phyloP scores from a whole-genome alignment of 2,329 filamentous ascomycete species.

The Stagonosporopsis rhizophila region DNA sequence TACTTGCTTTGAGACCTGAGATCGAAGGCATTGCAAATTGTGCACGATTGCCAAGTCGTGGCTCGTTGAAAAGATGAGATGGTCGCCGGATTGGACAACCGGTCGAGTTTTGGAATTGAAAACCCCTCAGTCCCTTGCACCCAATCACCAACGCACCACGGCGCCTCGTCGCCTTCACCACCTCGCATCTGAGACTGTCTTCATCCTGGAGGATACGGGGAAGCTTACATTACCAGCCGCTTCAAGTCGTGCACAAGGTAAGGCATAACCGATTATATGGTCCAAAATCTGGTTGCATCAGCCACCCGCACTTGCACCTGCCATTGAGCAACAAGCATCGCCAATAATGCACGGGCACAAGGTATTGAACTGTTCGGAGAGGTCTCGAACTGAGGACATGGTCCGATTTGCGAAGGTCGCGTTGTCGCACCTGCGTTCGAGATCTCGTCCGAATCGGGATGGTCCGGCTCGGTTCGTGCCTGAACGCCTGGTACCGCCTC shows the following conservation, averaged over 20 bases:
- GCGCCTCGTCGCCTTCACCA: conserved; percentile 4
- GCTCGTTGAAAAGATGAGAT: not conserved
- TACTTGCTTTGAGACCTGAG: not conserved
- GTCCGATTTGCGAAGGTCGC: conserved; percentile 16
- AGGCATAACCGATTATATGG: conserved; percentile 23
- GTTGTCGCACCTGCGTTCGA: conserved; percentile 44
- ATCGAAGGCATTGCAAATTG: conserved; percentile 2
- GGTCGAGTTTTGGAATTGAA: not conserved
- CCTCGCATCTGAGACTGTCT: conserved; percentile 9
- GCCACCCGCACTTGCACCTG: conserved; percentile 21
- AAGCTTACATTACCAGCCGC: conserved; percentile 18
- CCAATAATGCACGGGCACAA: conserved; percentile 14
- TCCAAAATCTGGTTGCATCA: conserved; percentile 27
- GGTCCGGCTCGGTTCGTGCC: conserved; percentile 25
- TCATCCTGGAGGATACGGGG: conserved; percentile 16
- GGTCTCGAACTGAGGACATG: conserved; percentile 26
- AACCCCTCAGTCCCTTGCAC: not conserved
- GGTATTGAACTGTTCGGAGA: conserved; percentile 13
- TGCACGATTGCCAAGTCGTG: conserved; percentile 1
- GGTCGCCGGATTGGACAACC: not conserved
- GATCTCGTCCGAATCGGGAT: conserved; percentile 21
- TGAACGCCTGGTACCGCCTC: conserved; percentile 26
- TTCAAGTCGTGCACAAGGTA: conserved; percentile 17
- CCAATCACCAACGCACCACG: not conserved
- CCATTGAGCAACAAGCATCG: conserved; percentile 28